Base-by-base conservation (phyloP, 345 rosid genomes). In the Sisymbrium altissimum region DNA sequence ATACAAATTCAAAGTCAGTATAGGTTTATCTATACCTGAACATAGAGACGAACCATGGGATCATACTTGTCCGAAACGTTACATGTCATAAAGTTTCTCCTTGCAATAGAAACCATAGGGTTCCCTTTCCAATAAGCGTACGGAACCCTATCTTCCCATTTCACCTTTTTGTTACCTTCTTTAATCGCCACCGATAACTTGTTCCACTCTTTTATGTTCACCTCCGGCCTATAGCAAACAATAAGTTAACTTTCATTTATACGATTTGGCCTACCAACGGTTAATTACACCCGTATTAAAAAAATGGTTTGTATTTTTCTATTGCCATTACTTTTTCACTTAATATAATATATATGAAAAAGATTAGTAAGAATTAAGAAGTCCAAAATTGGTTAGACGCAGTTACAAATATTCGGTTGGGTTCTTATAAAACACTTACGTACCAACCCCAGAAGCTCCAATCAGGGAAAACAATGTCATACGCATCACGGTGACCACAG, bases 401-500 rank as follows among this genome's bases (percentile, higher is more conserved):
- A 36, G 2, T 36, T 36, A 36, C 10, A 36, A 9, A 10, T 43
- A 14, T 48, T 18, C 50, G 21, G 50, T 45, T 45, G 10, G 40
- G 40, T 36, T 9, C 40, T 36, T 15, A 15, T 7, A 45, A 52
- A 52, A 23, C 17, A 25, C 57, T 11, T 25, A 52, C 57, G 15
- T 52, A 52, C 97, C 93, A 86, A 23, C 88, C 91, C 97, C 93
- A 88, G 69, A 88, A 90, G 76, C 90, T 79, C 97, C 93, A 88
- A 25, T 88, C 91, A 52, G 88, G 89, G 46, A 87, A 87, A 7
- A 84, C 84, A 33, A 86, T 84, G 72, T 81, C 89, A 23, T 83
- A 70, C 0, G 85, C 53, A 13, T 81, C 62, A 12, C 74, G 68
- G 23, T 84, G 70, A 12, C 84, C 81, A 56, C 90, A 84, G 53